Percentiles rank a stretch among this genome's conserved stretches.
These are phyloP conservation scores for Luffa acutangula DNA, from an alignment of 306 rosid genomes.

Conservation along the genomic window DNA sequence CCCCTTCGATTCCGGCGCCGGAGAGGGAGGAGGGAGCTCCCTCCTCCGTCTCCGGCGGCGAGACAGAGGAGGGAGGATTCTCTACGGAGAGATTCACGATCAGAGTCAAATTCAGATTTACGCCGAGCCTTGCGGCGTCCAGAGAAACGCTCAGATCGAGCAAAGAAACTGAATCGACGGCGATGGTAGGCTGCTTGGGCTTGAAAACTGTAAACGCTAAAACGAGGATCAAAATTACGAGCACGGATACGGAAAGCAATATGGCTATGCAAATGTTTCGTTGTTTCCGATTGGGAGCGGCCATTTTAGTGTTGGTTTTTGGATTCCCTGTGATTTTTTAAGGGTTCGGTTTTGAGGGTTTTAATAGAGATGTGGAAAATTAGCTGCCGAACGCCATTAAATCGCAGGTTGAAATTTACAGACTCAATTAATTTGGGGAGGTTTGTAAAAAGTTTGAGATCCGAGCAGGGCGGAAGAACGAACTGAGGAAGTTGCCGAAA, in stretches of 20 bases:
- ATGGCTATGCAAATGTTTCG: not conserved
- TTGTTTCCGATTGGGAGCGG: not conserved
- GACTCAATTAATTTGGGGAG: not conserved
- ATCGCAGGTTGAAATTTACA: not conserved
- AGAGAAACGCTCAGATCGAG: constrained; percentile 20
- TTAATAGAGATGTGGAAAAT: not conserved
- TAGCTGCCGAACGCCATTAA: not conserved
- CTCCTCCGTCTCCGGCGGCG: too few relatives aligned
- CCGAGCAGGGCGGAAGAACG: too few relatives aligned
- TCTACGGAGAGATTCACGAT: constrained; percentile 14
- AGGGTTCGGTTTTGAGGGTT: not conserved
- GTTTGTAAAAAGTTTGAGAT: too few relatives aligned
- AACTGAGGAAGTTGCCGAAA: not conserved
- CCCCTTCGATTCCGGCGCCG: too few relatives aligned
- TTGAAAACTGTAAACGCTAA: constrained; percentile 43
- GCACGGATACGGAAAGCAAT: not conserved
- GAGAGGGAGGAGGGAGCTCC: too few relatives aligned
- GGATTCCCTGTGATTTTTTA: not conserved
- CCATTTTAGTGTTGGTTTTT: not conserved
- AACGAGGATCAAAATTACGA: not conserved
- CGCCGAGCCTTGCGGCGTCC: not conserved
- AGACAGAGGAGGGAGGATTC: too few relatives aligned
- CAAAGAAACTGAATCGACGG: constrained; percentile 18
- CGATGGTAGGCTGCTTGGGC: constrained; percentile 18
- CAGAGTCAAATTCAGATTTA: constrained; percentile 34